phyloP scores from a whole-genome alignment of 2,329 filamentous ascomycete species.

The Fonsecaea pugnacius region DNA sequence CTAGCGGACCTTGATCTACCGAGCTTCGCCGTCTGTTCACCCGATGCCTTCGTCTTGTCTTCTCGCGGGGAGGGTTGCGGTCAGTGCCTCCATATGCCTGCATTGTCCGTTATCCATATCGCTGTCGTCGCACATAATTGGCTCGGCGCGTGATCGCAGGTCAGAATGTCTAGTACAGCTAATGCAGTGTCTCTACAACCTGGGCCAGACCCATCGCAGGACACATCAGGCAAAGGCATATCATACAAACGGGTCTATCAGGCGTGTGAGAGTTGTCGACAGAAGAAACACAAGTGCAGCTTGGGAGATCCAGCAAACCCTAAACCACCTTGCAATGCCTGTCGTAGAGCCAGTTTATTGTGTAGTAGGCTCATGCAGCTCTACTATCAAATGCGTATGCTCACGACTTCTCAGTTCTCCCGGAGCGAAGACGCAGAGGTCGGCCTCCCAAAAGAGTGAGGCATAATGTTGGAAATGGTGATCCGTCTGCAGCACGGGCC shows the following conservation, averaged over 20 bases:
- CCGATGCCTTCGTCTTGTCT: neutral
- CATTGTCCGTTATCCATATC: neutral
- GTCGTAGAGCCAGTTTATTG: constrained; percentile 21
- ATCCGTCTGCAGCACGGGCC: neutral
- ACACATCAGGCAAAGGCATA: neutral
- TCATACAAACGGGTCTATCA: constrained; percentile 35
- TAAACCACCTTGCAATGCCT: constrained; percentile 19
- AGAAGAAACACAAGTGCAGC: constrained; percentile 38
- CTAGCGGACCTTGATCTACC: constrained; percentile 8
- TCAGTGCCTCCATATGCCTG: neutral
- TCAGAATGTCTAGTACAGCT: constrained; percentile 12
- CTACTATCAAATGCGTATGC: neutral
- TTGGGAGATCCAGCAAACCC: constrained; percentile 24
- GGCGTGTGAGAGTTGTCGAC: constrained; percentile 38
- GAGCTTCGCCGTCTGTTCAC: constrained; percentile 7
- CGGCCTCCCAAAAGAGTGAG: constrained; percentile 19
- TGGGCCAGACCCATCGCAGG: neutral
- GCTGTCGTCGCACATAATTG: neutral
- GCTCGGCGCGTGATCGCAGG: neutral
- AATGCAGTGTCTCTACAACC: neutral
- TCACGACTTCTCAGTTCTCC: constrained; percentile 15
- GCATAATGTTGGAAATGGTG: constrained; percentile 1
- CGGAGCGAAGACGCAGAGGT: constrained; percentile 20
- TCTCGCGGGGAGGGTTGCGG: neutral
- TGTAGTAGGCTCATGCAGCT: constrained; percentile 12